Percentiles rank a stretch among this genome's conserved stretches.
Conservation (phyloP, 2,329 filamentous ascomycete species). For the Fusarium sp. region DNA sequence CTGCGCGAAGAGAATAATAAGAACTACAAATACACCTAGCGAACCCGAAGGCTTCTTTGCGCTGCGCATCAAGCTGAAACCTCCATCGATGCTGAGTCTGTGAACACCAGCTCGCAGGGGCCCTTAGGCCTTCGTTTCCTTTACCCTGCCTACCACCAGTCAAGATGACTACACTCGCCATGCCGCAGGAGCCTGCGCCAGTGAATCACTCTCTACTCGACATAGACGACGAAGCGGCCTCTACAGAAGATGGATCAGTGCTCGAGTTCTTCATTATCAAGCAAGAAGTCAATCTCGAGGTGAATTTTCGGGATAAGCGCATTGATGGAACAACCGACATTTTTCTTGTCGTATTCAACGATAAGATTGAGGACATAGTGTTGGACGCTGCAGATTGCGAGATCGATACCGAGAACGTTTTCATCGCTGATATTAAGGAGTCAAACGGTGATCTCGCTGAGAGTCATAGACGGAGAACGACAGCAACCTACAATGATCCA, state of each 20-base stretch:
- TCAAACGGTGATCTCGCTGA: slow-evolving; percentile 48
- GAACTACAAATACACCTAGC: not conserved
- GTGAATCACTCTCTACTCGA: slow-evolving; percentile 44
- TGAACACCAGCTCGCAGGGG: slow-evolving; percentile 38
- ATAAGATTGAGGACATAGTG: slow-evolving; percentile 65
- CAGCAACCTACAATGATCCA: slow-evolving; percentile 66
- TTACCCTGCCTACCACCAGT: slow-evolving; percentile 28
- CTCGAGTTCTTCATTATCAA: slow-evolving; percentile 70
- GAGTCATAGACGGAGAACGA: slow-evolving; percentile 52
- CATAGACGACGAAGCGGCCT: slow-evolving; percentile 45
- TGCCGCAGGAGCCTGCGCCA: slow-evolving; percentile 28
- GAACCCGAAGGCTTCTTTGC: not conserved
- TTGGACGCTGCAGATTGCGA: slow-evolving; percentile 71
- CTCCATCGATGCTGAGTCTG: slow-evolving; percentile 37
- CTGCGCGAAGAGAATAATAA: slow-evolving; percentile 15
- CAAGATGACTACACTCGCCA: slow-evolving; percentile 28
- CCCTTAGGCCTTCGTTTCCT: slow-evolving; percentile 38
- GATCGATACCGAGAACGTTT: slow-evolving; percentile 64
- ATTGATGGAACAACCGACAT: slow-evolving; percentile 85
- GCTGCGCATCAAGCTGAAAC: not conserved
- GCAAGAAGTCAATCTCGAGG: slow-evolving; percentile 88
- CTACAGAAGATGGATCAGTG: slow-evolving; percentile 48
- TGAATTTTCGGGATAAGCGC: slow-evolving; percentile 81
- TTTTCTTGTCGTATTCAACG: slow-evolving; percentile 72
- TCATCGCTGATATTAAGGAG: slow-evolving; percentile 55